Base-by-base conservation (phyloP, 169 alveolate species). In the Eimeria necatrix region DNA sequence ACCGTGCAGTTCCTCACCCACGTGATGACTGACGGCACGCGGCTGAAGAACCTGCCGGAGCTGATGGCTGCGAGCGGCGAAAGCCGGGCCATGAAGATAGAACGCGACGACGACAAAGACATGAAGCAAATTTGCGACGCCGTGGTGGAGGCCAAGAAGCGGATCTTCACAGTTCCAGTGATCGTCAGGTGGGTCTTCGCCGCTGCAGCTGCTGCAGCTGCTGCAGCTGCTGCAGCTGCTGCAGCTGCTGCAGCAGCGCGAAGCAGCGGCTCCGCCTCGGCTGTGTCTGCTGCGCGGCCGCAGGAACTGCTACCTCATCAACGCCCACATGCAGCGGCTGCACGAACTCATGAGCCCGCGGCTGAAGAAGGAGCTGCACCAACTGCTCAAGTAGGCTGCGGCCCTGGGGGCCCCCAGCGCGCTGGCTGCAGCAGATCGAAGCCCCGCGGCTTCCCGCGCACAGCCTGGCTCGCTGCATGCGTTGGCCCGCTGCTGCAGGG, bases 291-390 rank as follows among this genome's bases (percentile, higher is more conserved):
- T 59, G 93, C 10, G 68, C 24, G 88, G 49, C 9, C 7, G 26
- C 93, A 93, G 95, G 87, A 98, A 98, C 92, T 96, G 96, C 83
- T 94, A 95, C 71, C 95, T 98, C 76, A 95, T 98, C 51, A 91
- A 97, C 87, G 98, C 98, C 26, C 99, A 98, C 97, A 96, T 97
- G 98, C 98, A 98, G 96, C 96, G 98, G 56, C 95, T 96, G 74
- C 97, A 97, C 24, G 97, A 96, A 53, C 93, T 96, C 52, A 94
- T 96, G 96, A 90, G 97, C 60, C 97, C 96, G 3, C 92, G 96
- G 68, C 96, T 97, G 80, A 85, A 93, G 87, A 94, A 92, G 46
- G 96, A 94, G 68, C 93, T 95, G 91, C 87, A 96, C 81, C 97
- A 97, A 88, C 93, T 93, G 14, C 81, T 93, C 4, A 86, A 81